These are phyloP conservation scores for Rhododendron vialii DNA, from an alignment of 148 eudicot genomes.

Conservation along the genomic window DNA sequence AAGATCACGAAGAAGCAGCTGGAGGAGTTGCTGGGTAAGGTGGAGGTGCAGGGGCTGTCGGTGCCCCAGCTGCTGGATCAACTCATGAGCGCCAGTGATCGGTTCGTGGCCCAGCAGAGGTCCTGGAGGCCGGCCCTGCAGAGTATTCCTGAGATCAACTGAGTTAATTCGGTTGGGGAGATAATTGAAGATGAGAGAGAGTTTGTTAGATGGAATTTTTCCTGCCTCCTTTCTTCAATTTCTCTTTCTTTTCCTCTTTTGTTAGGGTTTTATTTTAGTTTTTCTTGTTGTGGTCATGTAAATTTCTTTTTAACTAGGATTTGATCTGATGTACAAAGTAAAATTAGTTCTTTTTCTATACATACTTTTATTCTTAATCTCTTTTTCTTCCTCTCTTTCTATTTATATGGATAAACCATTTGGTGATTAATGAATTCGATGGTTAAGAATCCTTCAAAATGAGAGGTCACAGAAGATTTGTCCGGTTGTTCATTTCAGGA, in stretches of 20 bases:
- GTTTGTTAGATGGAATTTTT: neutral
- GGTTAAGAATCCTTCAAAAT: too few species aligned
- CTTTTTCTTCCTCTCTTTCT: too few species aligned
- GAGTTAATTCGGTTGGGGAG: neutral
- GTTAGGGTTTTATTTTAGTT: neutral
- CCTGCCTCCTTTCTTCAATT: neutral
- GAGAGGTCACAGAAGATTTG: too few species aligned
- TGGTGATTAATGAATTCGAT: too few species aligned
- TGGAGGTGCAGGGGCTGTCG: conserved; percentile 18
- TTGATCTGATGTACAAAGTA: neutral
- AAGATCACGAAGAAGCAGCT: conserved; percentile 26
- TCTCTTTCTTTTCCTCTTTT: neutral
- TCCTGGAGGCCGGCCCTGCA: conserved; percentile 50
- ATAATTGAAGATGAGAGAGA: neutral
- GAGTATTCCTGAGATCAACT: conserved; percentile 39
- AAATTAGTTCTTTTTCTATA: neutral
- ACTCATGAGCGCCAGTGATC: conserved; percentile 28
- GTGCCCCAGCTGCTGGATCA: conserved; percentile 34
- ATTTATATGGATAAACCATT: neutral
- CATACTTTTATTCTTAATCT: too few species aligned
- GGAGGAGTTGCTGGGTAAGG: conserved; percentile 21
- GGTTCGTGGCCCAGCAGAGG: conserved; percentile 13
- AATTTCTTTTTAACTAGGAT: neutral
- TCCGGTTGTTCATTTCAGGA: too few species aligned
- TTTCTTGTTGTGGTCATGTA: neutral